These are phyloP conservation scores for Boletellus dicymbophilus DNA, from an alignment of 1,284 basidiomycete species.

Conservation along the genomic window DNA sequence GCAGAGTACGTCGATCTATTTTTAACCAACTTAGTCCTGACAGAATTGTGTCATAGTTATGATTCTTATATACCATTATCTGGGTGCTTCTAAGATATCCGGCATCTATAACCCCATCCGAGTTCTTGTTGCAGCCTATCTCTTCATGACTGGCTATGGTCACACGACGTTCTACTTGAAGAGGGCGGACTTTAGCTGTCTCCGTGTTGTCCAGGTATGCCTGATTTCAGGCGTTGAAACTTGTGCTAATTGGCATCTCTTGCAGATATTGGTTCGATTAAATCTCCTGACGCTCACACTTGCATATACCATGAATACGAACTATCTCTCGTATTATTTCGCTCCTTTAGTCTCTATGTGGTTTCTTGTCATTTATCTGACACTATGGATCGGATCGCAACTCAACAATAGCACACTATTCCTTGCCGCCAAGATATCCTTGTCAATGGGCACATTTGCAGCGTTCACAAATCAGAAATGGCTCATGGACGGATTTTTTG, in stretches of 20 bases:
- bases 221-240: background rate
- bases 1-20: conserved; percentile 63
- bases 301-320: conserved; percentile 88
- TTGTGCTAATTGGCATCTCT: conserved; percentile 8
- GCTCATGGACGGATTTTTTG: conserved; percentile 67
- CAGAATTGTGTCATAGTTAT: conserved; percentile 51
- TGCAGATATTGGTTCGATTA: conserved; percentile 75
- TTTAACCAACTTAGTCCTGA: conserved; percentile 8
- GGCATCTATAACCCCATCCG: conserved; percentile 91
- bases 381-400: conserved; percentile 70
- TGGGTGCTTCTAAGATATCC: conserved; percentile 83
- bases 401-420: conserved; percentile 74
- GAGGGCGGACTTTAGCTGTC: conserved; percentile 83
- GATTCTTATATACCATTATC: conserved; percentile 89
- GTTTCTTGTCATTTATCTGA: conserved; percentile 85
- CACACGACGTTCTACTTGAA: conserved; percentile 80
- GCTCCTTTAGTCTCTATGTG: conserved; percentile 81
- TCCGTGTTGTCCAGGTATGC: conserved; percentile 67
- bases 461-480: conserved; percentile 67
- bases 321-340: conserved; percentile 90
- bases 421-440: conserved; percentile 68
- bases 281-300: conserved; percentile 83
- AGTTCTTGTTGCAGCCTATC: conserved; percentile 84
- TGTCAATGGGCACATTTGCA: conserved; percentile 64
- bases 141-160: conserved; percentile 81